phyloP scores from a whole-genome alignment of 495 filamentous ascomycete species.

The Bacidia rubella region DNA sequence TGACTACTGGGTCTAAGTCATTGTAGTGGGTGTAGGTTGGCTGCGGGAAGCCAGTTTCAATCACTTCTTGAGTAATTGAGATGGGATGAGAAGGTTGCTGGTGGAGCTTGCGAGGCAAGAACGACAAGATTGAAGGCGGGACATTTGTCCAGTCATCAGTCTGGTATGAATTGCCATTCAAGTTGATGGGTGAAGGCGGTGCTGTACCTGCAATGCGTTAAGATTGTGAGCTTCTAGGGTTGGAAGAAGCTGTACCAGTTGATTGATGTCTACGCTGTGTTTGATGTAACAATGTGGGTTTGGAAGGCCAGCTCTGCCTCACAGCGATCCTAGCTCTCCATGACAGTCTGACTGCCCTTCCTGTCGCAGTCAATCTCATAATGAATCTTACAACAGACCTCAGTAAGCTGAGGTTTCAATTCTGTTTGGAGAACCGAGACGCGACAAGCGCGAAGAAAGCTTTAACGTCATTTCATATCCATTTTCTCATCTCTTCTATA shows the following conservation, averaged over 20 bases:
- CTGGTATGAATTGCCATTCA: slow-evolving; percentile 49
- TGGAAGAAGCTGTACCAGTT: slow-evolving; percentile 4
- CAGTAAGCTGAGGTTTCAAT: no score
- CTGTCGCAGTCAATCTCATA: slow-evolving; percentile 36
- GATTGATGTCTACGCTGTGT: slow-evolving; percentile 6
- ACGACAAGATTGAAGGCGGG: slow-evolving; percentile 56
- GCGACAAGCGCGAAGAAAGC: neutral
- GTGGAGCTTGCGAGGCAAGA: slow-evolving; percentile 64
- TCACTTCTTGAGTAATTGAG: slow-evolving; percentile 75
- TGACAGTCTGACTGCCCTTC: slow-evolving; percentile 29
- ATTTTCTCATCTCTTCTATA: no score
- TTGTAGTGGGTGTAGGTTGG: slow-evolving; percentile 66
- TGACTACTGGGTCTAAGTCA: slow-evolving; percentile 69
- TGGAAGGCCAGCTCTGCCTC: neutral
- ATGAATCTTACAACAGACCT: neutral
- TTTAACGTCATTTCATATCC: neutral
- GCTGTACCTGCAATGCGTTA: slow-evolving; percentile 4
- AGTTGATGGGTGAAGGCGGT: slow-evolving; percentile 24
- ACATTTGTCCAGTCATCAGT: slow-evolving; percentile 81
- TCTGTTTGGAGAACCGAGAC: no score
- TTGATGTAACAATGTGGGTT: neutral
- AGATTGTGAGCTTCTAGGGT: neutral
- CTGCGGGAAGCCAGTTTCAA: slow-evolving; percentile 74
- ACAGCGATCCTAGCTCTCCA: slow-evolving; percentile 8
- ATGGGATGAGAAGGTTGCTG: slow-evolving; percentile 81